phyloP scores from a whole-genome alignment of 2,329 filamentous ascomycete genomes.

The Penicillium sp. region DNA sequence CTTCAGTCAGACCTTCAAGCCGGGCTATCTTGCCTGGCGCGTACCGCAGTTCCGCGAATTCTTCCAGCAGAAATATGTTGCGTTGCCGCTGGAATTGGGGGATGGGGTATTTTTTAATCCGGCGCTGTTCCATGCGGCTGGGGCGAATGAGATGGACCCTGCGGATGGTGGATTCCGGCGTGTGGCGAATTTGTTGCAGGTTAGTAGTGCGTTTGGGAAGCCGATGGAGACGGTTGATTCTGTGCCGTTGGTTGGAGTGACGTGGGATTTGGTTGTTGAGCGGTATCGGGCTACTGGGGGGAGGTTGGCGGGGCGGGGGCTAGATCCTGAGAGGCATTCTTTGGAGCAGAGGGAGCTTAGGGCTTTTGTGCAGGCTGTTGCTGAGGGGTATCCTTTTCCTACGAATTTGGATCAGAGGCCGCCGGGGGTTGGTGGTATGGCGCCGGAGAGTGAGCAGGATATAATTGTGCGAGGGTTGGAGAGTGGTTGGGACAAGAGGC shows the following conservation, averaged over 20 bases:
- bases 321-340: conserved; percentile 12
- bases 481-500: conserved; percentile 41
- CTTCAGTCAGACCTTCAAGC: conserved; percentile 58
- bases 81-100: conserved; percentile 54
- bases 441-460: conserved; percentile 59
- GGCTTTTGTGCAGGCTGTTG: conserved; percentile 53
- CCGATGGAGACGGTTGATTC: conserved; percentile 63
- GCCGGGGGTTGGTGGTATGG: conserved; percentile 58
- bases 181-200: conserved; percentile 62
- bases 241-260: conserved; percentile 51
- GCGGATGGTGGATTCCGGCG: conserved; percentile 45
- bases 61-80: conserved; percentile 55
- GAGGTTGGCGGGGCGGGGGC: conserved; percentile 18
- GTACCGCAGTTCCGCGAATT: conserved; percentile 53
- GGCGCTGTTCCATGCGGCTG: conserved; percentile 62
- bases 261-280: conserved; percentile 55
- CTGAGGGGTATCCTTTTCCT: conserved; percentile 61
- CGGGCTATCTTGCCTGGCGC: conserved; percentile 60
- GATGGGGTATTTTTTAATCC: conserved; percentile 66
- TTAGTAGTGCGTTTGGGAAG: conserved; percentile 62
- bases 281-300: conserved; percentile 44
- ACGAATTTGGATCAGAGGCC: conserved; percentile 60
- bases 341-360: conserved; percentile 42
- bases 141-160: conserved; percentile 49
- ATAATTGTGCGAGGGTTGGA: conserved; percentile 48